Evolutionary conservation across 148 eudicot genomes (phyloP), one percentile per base, ranked within the genome.

Genomic region (Silene conica): DNA sequence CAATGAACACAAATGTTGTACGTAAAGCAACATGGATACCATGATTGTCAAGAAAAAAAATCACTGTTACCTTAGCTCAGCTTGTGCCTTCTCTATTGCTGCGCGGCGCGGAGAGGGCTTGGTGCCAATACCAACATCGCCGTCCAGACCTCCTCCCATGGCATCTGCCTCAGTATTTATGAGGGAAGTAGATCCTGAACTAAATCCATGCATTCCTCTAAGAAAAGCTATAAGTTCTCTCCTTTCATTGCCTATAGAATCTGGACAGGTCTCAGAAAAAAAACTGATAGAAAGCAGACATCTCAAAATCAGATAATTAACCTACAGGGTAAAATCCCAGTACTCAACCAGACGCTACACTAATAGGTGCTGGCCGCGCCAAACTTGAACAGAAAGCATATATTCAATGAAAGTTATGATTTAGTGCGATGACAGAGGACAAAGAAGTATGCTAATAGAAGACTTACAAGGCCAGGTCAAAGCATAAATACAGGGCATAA

Each of bases 131-230:
- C 88, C 96, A 82, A 87, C 88, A 82, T 91, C 96, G 68, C 85
- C 82, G 52, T 95, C 96, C 83, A 92, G 87, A 87, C 89, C 86
- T 79, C 93, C 93, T 70, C 97, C 97, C 99, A 96, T 96, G 89
- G 90, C 90, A 87, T 89, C 95, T 83, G 89, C 86, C 87, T 86
- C 91, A 75, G 94, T 94, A 92, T 92, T 87, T 87, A 92, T 89
- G 77, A 90, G 74, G 81, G 80, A 77, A 85, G 84, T 67, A 85
- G 79, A 86, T 67, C 85, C 84, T 73, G 85, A 77, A 84, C 87
- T 80, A 81, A 81, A 92, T 85, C 92, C 91, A 92, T 89, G 92
- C 96, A 89, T 88, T 84, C 89, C 90, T 79, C 70, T 72, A 71
- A 68, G 72, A 74, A 78, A 74, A 76, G 79, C 83, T 80, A 87